Evolutionary conservation across 768 basidiomycete species (phyloP).

Genomic region (Amanita inopinata): DNA sequence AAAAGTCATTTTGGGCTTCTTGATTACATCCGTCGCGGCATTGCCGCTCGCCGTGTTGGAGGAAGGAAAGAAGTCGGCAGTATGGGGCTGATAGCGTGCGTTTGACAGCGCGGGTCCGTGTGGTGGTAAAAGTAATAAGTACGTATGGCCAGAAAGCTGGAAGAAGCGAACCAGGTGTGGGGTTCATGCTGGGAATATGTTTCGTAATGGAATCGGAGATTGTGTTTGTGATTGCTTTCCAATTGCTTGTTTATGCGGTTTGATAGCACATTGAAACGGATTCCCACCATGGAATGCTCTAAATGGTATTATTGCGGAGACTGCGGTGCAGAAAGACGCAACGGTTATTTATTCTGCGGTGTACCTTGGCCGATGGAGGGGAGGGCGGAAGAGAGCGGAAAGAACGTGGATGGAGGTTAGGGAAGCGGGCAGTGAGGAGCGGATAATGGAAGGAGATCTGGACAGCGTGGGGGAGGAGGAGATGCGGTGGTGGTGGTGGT

Average conservation of each 20-base stretch:
- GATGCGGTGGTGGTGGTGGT: too few relatives aligned
- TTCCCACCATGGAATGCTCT: neutral
- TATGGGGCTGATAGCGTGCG: neutral
- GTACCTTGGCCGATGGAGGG: slow-evolving; percentile 3
- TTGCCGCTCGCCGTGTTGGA: neutral
- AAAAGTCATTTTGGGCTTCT: neutral
- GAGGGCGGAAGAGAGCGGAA: slow-evolving; percentile 9
- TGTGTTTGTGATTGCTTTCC: slow-evolving; percentile 4
- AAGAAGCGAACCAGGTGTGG: neutral
- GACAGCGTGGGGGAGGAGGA: too few relatives aligned
- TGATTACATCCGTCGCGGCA: slow-evolving; percentile 9
- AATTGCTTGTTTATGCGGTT: slow-evolving; percentile 3
- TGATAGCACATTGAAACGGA: neutral
- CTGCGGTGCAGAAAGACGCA: slow-evolving; percentile 7
- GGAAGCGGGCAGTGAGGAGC: slow-evolving; percentile 7
- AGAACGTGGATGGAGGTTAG: slow-evolving; percentile 11
- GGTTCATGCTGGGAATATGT: slow-evolving; percentile 5
- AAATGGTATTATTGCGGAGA: neutral
- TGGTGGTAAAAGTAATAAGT: slow-evolving; percentile 3
- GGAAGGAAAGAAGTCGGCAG: neutral
- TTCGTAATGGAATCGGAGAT: slow-evolving; percentile 13
- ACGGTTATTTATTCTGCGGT: too few relatives aligned
- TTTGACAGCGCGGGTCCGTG: slow-evolving; percentile 8
- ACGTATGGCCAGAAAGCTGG: slow-evolving; percentile 1
- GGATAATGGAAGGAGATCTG: slow-evolving; percentile 11